Conservation (phyloP, 257 asterid genomes). For the Capsicum pubescens region DNA sequence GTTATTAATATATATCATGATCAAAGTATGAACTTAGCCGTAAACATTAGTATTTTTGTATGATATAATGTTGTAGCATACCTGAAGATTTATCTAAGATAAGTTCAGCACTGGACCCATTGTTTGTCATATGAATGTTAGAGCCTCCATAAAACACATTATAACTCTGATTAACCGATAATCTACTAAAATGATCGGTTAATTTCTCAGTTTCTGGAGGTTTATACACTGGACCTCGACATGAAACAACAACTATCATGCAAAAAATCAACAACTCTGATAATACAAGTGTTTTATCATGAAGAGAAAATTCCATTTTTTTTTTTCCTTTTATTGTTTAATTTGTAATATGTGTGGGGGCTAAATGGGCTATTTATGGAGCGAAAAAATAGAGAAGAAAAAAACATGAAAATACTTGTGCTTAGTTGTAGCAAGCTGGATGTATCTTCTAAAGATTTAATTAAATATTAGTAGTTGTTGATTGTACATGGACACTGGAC, state of each 20-base stretch:
- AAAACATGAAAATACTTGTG: constrained; percentile 36
- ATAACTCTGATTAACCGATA: constrained; percentile 52
- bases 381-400: not conserved
- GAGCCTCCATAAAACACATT: constrained; percentile 62
- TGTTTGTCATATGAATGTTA: constrained; percentile 52
- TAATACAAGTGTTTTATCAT: constrained; percentile 27
- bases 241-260: constrained; percentile 39
- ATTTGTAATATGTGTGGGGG: constrained; percentile 3
- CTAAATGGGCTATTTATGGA: constrained; percentile 40
- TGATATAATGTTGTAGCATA: constrained; percentile 24
- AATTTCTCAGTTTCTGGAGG: constrained; percentile 71
- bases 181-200: constrained; percentile 51
- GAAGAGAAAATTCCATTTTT: constrained; percentile 43
- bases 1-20: not conserved
- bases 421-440: constrained; percentile 90
- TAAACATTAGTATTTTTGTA: not conserved
- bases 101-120: constrained; percentile 66
- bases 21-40: not conserved
- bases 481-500: constrained; percentile 28
- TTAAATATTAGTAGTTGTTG: not conserved
- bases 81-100: constrained; percentile 75
- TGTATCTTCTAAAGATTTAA: constrained; percentile 37
- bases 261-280: constrained; percentile 31
- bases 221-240: constrained; percentile 63
- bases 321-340: constrained; percentile 27